These are phyloP conservation scores for Hippophae tibetana DNA, from an alignment of 306 rosid species.

Conservation along the genomic window DNA sequence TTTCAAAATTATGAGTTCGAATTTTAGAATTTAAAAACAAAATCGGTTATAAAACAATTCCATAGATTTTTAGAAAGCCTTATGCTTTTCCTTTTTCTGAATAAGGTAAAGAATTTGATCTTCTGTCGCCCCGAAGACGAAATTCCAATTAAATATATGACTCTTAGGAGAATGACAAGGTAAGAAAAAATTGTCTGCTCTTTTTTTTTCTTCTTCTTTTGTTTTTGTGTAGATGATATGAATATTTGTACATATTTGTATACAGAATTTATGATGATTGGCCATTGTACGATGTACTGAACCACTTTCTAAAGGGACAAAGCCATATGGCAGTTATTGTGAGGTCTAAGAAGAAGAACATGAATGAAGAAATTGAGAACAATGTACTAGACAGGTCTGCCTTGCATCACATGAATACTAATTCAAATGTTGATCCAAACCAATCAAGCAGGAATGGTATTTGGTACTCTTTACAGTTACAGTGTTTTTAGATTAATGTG, in stretches of 20 bases:
- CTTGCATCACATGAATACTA: neutral
- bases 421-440: neutral
- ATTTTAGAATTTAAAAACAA: too few relatives aligned
- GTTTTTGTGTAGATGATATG: too few relatives aligned
- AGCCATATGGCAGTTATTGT: slow-evolving; percentile 79
- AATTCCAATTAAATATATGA: slow-evolving; percentile 54
- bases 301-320: slow-evolving; percentile 56
- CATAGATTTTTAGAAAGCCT: too few relatives aligned
- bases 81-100: too few relatives aligned
- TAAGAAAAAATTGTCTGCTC: neutral
- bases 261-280: slow-evolving; percentile 53
- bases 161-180: slow-evolving; percentile 65
- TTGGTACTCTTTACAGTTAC: too few relatives aligned
- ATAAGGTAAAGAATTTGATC: slow-evolving; percentile 55
- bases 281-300: slow-evolving; percentile 69
- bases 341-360: slow-evolving; percentile 24
- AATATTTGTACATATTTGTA: too few relatives aligned
- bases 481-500: too few relatives aligned
- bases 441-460: neutral
- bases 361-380: neutral
- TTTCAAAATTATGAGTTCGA: too few relatives aligned
- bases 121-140: slow-evolving; percentile 64
- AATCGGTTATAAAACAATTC: too few relatives aligned
- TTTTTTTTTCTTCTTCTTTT: too few relatives aligned
- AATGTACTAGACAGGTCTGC: neutral